Percentiles rank a stretch among this genome's conserved stretches.
These are phyloP conservation scores for Cyclotella baltica DNA, from an alignment of 108 stramenopile species.

Conservation along the genomic window DNA sequence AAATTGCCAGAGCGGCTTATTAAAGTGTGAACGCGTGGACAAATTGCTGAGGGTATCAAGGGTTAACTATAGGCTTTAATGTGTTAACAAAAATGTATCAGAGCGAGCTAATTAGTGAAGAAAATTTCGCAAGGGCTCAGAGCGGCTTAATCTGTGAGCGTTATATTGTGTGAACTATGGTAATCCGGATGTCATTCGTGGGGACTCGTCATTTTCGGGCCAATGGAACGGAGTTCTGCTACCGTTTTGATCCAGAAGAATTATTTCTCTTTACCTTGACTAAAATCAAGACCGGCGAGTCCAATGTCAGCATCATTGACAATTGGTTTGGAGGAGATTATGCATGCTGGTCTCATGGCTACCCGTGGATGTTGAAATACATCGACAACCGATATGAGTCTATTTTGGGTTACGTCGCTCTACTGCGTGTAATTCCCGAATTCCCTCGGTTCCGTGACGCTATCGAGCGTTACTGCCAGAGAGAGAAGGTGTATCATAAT, in stretches of 20 bases:
- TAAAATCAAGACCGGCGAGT: background rate
- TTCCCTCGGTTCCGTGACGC: slow-evolving; percentile 2
- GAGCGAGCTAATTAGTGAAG: too few species aligned
- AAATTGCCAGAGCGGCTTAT: too few species aligned
- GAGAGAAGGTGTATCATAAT: background rate
- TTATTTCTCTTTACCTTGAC: background rate
- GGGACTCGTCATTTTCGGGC: too few species aligned
- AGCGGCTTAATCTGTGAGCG: too few species aligned
- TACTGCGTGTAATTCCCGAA: background rate
- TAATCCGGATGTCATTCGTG: too few species aligned
- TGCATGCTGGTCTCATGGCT: background rate
- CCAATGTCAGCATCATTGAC: background rate
- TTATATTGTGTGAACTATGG: too few species aligned
- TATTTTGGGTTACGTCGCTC: background rate
- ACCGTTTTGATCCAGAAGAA: background rate
- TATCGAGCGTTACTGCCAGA: background rate
- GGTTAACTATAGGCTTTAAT: too few species aligned
- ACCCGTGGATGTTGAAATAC: background rate
- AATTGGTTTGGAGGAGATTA: background rate
- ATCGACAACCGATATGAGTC: background rate
- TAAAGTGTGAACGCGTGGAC: too few species aligned
- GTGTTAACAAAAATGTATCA: too few species aligned
- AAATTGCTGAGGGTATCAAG: too few species aligned
- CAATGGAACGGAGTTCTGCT: background rate
- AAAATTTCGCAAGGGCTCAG: too few species aligned